These are phyloP conservation scores for Pseudonectria foliicola DNA, from an alignment of 2,329 filamentous ascomycete species.

Conservation along the genomic window DNA sequence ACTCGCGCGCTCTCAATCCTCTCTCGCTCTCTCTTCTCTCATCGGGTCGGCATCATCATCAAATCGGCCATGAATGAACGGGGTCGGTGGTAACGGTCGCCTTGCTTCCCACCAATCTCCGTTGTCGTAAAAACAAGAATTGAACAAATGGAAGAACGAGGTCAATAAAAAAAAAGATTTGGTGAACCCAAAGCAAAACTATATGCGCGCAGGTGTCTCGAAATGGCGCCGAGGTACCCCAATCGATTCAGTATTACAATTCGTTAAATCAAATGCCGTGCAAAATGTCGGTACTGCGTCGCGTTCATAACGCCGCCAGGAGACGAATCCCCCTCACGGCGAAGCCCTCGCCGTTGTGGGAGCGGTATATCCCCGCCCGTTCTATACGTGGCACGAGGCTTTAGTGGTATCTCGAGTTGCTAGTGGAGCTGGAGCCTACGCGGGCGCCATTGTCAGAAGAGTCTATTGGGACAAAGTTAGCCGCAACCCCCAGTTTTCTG, in stretches of 20 bases:
- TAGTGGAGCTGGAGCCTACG: constrained; percentile 28
- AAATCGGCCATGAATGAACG: constrained; percentile 17
- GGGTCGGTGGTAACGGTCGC: constrained; percentile 5
- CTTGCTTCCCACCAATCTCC: constrained; percentile 9
- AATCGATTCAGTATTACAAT: constrained; percentile 30
- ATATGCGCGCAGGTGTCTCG: constrained; percentile 19
- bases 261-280: constrained; percentile 29
- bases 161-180: too few relatives aligned
- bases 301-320: constrained; percentile 12
- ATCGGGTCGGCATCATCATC: constrained; percentile 33
- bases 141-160: too few relatives aligned
- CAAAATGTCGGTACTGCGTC: constrained; percentile 19
- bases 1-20: too few relatives aligned
- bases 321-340: too few relatives aligned
- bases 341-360: too few relatives aligned
- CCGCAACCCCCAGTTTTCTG: not conserved
- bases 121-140: constrained; percentile 15
- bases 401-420: constrained; percentile 32
- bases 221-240: constrained; percentile 11
- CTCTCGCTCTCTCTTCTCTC: too few relatives aligned
- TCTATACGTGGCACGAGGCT: constrained; percentile 1
- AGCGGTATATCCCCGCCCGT: too few relatives aligned
- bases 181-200: constrained; percentile 25
- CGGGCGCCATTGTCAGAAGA: constrained; percentile 38
- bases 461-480: constrained; percentile 24